Evolutionary conservation across 2,329 filamentous ascomycete species (phyloP).

Genomic region (Fusarium irregulare): DNA sequence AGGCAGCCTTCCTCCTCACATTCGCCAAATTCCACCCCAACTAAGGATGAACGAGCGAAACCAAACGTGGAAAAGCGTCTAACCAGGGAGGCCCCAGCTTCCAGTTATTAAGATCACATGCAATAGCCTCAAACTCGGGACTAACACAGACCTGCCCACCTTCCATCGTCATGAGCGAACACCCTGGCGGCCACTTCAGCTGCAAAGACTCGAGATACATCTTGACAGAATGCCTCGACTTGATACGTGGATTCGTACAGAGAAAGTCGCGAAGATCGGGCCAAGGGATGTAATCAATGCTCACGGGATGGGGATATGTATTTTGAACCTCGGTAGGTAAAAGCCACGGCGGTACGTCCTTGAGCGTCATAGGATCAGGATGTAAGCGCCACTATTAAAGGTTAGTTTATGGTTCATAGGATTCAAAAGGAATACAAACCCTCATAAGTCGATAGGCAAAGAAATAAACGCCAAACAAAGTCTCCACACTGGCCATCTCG

Average conservation of each 20-base stretch:
- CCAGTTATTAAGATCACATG: conserved; percentile 43
- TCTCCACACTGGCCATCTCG: conserved; percentile 39
- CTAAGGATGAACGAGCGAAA: conserved; percentile 30
- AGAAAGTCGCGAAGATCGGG: conserved; percentile 41
- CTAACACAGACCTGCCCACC: conserved; percentile 31
- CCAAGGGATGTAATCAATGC: conserved; percentile 44
- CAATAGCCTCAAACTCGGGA: conserved; percentile 40
- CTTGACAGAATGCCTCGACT: conserved; percentile 40
- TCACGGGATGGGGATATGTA: conserved; percentile 39
- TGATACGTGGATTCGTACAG: conserved; percentile 33
- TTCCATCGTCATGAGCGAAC: conserved; percentile 27
- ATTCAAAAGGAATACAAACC: conserved; percentile 1
- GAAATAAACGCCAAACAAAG: conserved; percentile 42
- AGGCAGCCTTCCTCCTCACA: neutral
- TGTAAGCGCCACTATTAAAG: conserved; percentile 40
- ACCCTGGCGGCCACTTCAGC: conserved; percentile 37
- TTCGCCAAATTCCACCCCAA: neutral
- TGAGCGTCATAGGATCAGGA: conserved; percentile 38
- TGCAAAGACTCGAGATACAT: conserved; percentile 40
- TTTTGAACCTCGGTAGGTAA: conserved; percentile 41
- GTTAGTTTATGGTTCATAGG: neutral
- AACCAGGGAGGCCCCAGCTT: conserved; percentile 37
- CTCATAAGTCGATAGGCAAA: conserved; percentile 42
- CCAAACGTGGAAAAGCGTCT: conserved; percentile 40
- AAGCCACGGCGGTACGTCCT: conserved; percentile 38